phyloP scores from a whole-genome alignment of 768 basidiomycete genomes.

The Termitomyces eurrhizus region DNA sequence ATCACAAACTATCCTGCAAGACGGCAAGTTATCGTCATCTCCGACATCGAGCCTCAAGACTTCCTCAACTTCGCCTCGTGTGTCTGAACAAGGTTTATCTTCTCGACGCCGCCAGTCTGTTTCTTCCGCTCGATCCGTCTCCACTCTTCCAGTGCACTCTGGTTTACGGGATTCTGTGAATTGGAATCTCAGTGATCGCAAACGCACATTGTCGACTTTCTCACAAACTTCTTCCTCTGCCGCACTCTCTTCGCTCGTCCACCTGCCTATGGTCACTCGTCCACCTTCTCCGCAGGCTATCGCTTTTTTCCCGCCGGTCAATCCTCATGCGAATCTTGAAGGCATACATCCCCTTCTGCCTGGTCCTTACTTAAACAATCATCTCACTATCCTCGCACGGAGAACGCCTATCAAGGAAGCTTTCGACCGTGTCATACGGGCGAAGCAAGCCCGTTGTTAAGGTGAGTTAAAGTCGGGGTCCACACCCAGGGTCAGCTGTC shows the following conservation, averaged over 20 bases:
- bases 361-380: slow-evolving; percentile 65
- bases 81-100: slow-evolving; percentile 23
- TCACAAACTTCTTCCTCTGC: slow-evolving; percentile 51
- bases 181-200: slow-evolving; percentile 34
- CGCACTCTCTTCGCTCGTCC: slow-evolving; percentile 53
- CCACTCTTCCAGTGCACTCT: slow-evolving; percentile 48
- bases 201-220: slow-evolving; percentile 55
- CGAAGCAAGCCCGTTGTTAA: slow-evolving; percentile 36
- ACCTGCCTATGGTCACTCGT: slow-evolving; percentile 46
- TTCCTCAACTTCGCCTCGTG: slow-evolving; percentile 23
- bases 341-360: slow-evolving; percentile 69
- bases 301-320: slow-evolving; percentile 62
- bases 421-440: slow-evolving; percentile 60
- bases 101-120: slow-evolving; percentile 38
- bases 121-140: slow-evolving; percentile 56
- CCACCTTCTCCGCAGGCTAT: slow-evolving; percentile 47
- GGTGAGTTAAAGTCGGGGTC: background rate
- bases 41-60: slow-evolving; percentile 29
- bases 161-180: slow-evolving; percentile 26
- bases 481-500: background rate
- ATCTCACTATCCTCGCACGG: slow-evolving; percentile 63
- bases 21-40: slow-evolving; percentile 26
- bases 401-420: slow-evolving; percentile 67
- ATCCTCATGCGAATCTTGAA: slow-evolving; percentile 51
- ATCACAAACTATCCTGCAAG: slow-evolving; percentile 23